phyloP scores from a whole-genome alignment of 495 filamentous ascomycete genomes.

The Penicillium samsonianum region DNA sequence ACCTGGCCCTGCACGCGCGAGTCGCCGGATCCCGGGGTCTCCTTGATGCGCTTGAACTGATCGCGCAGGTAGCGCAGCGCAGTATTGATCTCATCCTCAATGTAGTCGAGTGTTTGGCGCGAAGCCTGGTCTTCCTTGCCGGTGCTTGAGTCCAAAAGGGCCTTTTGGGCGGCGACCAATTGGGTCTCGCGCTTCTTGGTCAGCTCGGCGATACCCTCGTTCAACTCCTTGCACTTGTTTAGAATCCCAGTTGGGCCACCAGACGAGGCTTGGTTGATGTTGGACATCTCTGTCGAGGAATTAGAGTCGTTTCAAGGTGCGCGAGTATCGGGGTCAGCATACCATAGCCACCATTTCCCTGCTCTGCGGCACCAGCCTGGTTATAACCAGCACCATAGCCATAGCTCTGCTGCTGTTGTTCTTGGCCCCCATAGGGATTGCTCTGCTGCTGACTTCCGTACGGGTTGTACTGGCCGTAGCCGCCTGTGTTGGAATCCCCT shows the following conservation, averaged over 20 bases:
- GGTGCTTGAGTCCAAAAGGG: conserved; percentile 46
- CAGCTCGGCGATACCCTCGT: conserved; percentile 61
- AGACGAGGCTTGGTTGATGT: conserved; percentile 51
- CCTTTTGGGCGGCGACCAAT: conserved; percentile 43
- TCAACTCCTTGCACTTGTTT: conserved; percentile 78
- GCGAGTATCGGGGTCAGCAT: conserved; percentile 19
- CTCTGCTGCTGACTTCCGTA: conserved; percentile 53
- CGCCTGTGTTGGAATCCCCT: conserved; percentile 38
- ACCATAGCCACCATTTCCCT: conserved; percentile 47
- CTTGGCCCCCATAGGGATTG: conserved; percentile 39
- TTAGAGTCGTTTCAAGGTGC: conserved; percentile 15
- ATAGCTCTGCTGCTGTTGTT: conserved; percentile 41
- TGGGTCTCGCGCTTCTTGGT: conserved; percentile 41
- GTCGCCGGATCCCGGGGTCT: conserved; percentile 69
- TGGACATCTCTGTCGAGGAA: conserved; percentile 62
- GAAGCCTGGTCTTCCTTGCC: conserved; percentile 46
- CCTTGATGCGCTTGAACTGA: conserved; percentile 76
- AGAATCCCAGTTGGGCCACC: conserved; percentile 72
- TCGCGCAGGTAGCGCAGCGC: conserved; percentile 73
- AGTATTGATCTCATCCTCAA: conserved; percentile 80
- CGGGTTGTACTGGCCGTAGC: conserved; percentile 65
- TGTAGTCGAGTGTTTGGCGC: conserved; percentile 55
- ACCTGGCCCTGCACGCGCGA: conserved; percentile 75
- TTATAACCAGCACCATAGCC: conserved; percentile 44
- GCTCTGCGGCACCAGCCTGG: conserved; percentile 45